phyloP scores from a whole-genome alignment of 2,329 filamentous ascomycete species.

The Hypoxylon sp. region DNA sequence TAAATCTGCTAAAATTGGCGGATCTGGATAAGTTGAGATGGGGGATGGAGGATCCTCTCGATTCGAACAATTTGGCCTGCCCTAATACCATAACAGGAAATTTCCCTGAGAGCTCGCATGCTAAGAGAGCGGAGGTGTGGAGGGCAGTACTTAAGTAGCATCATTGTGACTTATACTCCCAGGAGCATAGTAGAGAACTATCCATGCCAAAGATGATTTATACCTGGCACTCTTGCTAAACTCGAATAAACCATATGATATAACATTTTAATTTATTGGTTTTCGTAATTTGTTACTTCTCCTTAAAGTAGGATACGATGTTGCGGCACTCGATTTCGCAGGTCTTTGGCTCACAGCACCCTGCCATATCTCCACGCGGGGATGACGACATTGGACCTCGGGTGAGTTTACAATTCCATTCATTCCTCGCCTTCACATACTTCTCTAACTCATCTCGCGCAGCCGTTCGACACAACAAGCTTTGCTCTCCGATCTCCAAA shows the following conservation, averaged over 20 bases:
- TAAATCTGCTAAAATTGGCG: neutral
- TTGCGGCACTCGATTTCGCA: slow-evolving; percentile 38
- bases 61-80: neutral
- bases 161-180: slow-evolving; percentile 4
- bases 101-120: slow-evolving; percentile 1
- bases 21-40: neutral
- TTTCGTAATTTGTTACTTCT: neutral
- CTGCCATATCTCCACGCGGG: slow-evolving; percentile 39
- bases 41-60: neutral
- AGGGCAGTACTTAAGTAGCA: slow-evolving; percentile 1
- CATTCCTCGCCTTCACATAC: neutral
- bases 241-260: neutral
- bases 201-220: neutral
- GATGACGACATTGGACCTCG: slow-evolving; percentile 46
- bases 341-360: slow-evolving; percentile 38
- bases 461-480: slow-evolving; percentile 9
- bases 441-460: slow-evolving; percentile 2
- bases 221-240: neutral
- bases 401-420: slow-evolving; percentile 23
- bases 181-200: neutral
- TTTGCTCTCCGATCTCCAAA: neutral
- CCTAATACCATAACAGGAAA: slow-evolving; percentile 12
- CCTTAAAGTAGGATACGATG: slow-evolving; percentile 15
- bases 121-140: slow-evolving; percentile 15
- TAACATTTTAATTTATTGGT: neutral